Base-by-base conservation (phyloP, 176 grass and related monocot genomes). In the Avena insularis region DNA sequence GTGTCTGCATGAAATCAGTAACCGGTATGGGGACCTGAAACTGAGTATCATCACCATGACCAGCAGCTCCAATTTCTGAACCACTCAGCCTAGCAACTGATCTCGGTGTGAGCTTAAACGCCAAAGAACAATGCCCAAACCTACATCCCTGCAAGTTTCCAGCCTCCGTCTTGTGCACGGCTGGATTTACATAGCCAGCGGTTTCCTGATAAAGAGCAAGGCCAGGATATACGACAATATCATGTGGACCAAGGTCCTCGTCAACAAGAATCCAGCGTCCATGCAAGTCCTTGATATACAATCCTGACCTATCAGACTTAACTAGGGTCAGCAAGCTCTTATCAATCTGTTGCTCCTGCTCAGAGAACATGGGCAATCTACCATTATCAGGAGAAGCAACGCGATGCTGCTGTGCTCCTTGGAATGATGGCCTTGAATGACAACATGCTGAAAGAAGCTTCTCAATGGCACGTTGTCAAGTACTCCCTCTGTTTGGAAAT, bases 391-490 rank as follows among this genome's bases (percentile, higher is more conserved):
- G 90, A 40, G 82, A 81, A 79, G 87, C 73, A 66, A 91, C 36
- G 20, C 12, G 75, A 45, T 87, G 89, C 48, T 95, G 89, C 38
- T 88, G 80, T 4, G 38, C 71, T 76, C 81, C 94, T 87, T 90
- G 79, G 31, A 95, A 89, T 77, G 95, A 95, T 11, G 91, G 91
- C 71, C 92, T 93, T 17, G 91, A 95, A 78, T 95, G 93, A 40
- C 93, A 98, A 79, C 91, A 95, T 33, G 89, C 87, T 19, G 95
- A 95, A 83, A 98, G 93, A 82, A 98, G 66, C 85, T 88, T 77
- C 95, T 93, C 71, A 95, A 89, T 15, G 93, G 95, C 36, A 93
- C 77, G 68, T 98, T 95, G 89, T 98, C 95, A 13, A 97, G 91
- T 35, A 35, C 33, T 35, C 33, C 33, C 2, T 35, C 33, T 3